Percentiles rank a stretch among this genome's conserved stretches.
Conservation (phyloP, 192 early-diverging fungal genomes). For the Rhizophagus prolifer region DNA sequence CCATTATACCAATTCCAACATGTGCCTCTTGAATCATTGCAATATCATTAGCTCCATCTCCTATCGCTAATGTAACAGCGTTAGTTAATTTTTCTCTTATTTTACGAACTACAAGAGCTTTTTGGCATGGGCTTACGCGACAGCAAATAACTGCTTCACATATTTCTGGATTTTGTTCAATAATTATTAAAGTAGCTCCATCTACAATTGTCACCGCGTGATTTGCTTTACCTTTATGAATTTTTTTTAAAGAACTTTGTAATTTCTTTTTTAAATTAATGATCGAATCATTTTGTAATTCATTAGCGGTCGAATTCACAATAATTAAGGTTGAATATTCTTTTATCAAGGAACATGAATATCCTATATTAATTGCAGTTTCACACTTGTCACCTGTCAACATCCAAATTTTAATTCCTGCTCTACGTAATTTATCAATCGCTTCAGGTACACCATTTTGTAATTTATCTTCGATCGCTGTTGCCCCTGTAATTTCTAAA, state of each 20-base stretch:
- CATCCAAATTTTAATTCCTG: conserved; percentile 87
- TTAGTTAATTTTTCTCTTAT: conserved; percentile 51
- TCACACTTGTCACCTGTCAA: conserved; percentile 91
- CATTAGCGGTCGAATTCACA: conserved; percentile 39
- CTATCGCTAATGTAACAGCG: conserved; percentile 77
- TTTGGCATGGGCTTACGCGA: conserved; percentile 86
- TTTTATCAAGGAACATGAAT: conserved; percentile 69
- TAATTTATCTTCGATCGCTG: conserved; percentile 89
- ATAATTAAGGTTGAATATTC: conserved; percentile 49
- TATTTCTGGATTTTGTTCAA: conserved; percentile 50
- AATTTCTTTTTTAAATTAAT: conserved; percentile 37
- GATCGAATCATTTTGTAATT: too few relatives aligned
- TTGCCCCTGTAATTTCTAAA: conserved; percentile 75
- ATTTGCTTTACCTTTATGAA: conserved; percentile 36
- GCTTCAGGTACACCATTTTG: conserved; percentile 87
- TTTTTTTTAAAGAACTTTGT: conserved; percentile 36
- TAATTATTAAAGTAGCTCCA: conserved; percentile 40
- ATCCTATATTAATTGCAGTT: conserved; percentile 90
- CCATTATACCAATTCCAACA: conserved; percentile 89
- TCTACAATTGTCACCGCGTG: conserved; percentile 51
- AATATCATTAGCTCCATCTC: conserved; percentile 96
- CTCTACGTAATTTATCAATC: conserved; percentile 72
- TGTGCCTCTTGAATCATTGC: conserved; percentile 94
- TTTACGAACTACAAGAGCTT: conserved; percentile 80
- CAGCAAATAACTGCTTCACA: conserved; percentile 90